phyloP scores from a whole-genome alignment of 2,329 filamentous ascomycete species.

The Albifimbria verrucaria region DNA sequence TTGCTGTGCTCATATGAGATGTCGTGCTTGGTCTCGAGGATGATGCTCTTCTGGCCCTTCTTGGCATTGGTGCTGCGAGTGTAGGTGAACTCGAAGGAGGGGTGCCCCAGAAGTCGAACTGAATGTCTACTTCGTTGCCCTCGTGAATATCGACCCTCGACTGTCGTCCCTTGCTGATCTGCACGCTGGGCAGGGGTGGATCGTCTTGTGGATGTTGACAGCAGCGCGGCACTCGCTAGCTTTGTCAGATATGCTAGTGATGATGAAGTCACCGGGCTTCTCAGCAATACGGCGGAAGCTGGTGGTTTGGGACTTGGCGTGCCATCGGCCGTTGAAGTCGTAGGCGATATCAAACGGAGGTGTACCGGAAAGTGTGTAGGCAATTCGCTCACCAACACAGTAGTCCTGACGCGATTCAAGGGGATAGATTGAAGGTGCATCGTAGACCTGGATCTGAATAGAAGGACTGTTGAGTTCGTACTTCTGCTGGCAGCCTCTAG shows the following conservation, averaged over 20 bases:
- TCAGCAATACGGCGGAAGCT: conserved; percentile 93
- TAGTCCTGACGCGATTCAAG: conserved; percentile 83
- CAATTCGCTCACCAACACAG: conserved; percentile 92
- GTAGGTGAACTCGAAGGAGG: conserved; percentile 98
- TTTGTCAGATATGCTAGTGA: conserved; percentile 82
- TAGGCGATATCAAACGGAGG: conserved; percentile 93
- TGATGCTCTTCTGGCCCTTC: conserved; percentile 71
- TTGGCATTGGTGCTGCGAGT: conserved; percentile 83
- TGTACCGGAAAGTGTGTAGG: conserved; percentile 85
- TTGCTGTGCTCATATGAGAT: conserved; percentile 78
- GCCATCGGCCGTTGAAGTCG: conserved; percentile 78
- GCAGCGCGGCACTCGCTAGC: conserved; percentile 83
- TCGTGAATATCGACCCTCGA: conserved; percentile 92
- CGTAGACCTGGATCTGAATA: conserved; percentile 88
- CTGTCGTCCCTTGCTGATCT: conserved; percentile 79
- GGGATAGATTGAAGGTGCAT: conserved; percentile 86
- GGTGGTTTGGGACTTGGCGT: conserved; percentile 74
- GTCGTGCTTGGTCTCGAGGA: conserved; percentile 90
- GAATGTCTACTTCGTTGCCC: conserved; percentile 87
- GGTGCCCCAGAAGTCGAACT: conserved; percentile 93
- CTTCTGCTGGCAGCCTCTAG: conserved; percentile 78
- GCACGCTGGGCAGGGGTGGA: conserved; percentile 92
- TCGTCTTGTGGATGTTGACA: conserved; percentile 74
- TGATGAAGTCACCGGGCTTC: conserved; percentile 81
- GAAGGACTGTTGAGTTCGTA: conserved; percentile 68